Conservation (phyloP, 2,329 filamentous ascomycete genomes). For the Coniochaeta hoffmannii region DNA sequence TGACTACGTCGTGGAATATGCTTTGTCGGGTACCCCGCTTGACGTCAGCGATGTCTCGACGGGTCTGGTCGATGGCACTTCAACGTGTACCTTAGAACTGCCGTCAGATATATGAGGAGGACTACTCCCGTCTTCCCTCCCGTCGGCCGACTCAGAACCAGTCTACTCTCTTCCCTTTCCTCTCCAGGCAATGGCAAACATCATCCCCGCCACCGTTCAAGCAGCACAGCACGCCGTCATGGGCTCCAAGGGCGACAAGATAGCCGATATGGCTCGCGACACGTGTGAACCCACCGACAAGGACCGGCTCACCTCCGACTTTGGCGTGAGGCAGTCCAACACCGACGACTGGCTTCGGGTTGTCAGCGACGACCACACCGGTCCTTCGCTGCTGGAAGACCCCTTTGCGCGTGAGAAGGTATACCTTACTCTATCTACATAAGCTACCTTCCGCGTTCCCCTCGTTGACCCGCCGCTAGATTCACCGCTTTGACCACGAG, state of each 20-base stretch:
- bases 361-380: slow-evolving; percentile 52
- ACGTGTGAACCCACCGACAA: slow-evolving; percentile 52
- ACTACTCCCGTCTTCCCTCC: not conserved
- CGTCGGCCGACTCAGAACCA: not conserved
- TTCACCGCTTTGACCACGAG: slow-evolving; percentile 65
- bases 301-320: slow-evolving; percentile 65
- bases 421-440: slow-evolving; percentile 10
- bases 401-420: slow-evolving; percentile 68
- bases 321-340: slow-evolving; percentile 64
- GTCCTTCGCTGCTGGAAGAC: slow-evolving; percentile 66
- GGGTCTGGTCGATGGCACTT: not conserved
- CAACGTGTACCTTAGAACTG: too few species aligned
- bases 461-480: slow-evolving; percentile 31
- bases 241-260: slow-evolving; percentile 43
- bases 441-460: not conserved
- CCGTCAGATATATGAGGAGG: too few species aligned
- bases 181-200: slow-evolving; percentile 5
- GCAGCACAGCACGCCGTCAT: slow-evolving; percentile 30
- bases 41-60: not conserved
- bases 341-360: slow-evolving; percentile 73
- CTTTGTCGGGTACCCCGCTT: not conserved
- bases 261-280: slow-evolving; percentile 50
- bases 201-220: slow-evolving; percentile 22
- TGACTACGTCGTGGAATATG: not conserved
- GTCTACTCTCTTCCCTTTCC: too few species aligned